Evolutionary conservation across 2,329 filamentous ascomycete species (phyloP), one percentile per base, ranked within the genome.

Genomic region (Trichoderma afroharzianum): DNA sequence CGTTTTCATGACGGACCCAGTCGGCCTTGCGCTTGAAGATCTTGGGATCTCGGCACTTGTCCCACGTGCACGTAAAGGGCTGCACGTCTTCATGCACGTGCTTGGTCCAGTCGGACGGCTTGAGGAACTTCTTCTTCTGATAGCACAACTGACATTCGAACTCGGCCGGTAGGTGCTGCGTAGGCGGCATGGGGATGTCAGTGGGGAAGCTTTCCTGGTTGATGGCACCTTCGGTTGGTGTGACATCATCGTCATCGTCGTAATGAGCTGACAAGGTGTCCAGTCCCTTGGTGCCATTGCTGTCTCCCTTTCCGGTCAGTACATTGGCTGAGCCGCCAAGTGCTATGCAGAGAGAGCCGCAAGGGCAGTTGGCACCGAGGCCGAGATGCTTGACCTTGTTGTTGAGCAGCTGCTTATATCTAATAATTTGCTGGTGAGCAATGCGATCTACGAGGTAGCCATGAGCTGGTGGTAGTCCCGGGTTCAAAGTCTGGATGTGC

Each of bases 71-170:
- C 3, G 93, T 97, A 76, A 97, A 97, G 0, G 95, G 95, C 78
- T 96, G 93, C 1, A 97, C 90, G 79, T 98, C 95, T 81, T 97
- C 95, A 76, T 97, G 93, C 1, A 98, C 93, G 78, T 98, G 95
- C 80, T 98, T 97, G 1, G 94, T 97, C 95, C 95, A 98, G 81
- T 98, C 95, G 0, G 94, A 97, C 18, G 94, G 95, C 80, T 97
- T 97, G 76, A 91, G 89, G 76, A 96, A 94, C 76, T 90, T 93
- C 84, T 96, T 97, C 67, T 90, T 87, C 75, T 91, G 89, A 83
- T 93, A 97, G 82, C 95, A 97, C 26, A 97, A 84, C 47, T 92
- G 91, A 76, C 95, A 98, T 82, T 98, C 95, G 73, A 97, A 95
- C 77, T 95, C 91, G 4, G 94, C 93, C 0, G 95, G 95, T 7